A percentile compares a stretch with the other conserved stretches of the same genome.
phyloP scores from a whole-genome alignment of 1,139 yeast species.

The Candida pseudoviswanathii region DNA sequence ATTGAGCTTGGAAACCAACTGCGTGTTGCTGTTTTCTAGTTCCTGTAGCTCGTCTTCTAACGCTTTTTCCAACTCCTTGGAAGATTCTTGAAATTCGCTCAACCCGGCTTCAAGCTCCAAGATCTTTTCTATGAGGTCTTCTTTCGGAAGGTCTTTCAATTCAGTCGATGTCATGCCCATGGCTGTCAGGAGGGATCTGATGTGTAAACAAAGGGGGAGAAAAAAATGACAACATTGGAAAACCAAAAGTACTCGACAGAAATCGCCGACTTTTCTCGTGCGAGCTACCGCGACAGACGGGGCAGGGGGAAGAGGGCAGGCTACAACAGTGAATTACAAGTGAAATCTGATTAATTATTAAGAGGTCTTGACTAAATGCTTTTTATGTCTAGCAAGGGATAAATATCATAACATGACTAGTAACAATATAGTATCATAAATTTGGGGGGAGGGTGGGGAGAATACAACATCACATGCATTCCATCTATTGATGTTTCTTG shows the following conservation, averaged over 20 bases:
- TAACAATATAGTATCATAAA: background rate
- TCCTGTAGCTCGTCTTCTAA: conserved; percentile 45
- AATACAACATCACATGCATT: background rate
- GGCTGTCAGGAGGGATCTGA: background rate
- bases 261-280: too few relatives aligned
- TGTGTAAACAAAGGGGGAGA: background rate
- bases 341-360: conserved; percentile 1
- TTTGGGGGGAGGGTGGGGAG: background rate
- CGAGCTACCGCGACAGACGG: background rate
- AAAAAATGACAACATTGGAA: background rate
- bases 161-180: conserved; percentile 8
- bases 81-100: conserved; percentile 45
- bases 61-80: conserved; percentile 46
- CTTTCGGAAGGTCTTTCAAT: conserved; percentile 21
- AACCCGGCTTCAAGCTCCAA: conserved; percentile 40
- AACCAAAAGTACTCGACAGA: background rate
- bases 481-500: conserved; percentile 23
- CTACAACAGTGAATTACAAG: background rate
- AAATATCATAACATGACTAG: background rate
- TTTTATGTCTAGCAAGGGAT: background rate
- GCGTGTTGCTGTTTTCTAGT: conserved; percentile 28
- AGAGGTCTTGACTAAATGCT: background rate
- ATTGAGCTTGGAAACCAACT: conserved; percentile 12
- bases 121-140: conserved; percentile 31
- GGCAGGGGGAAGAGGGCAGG: too few relatives aligned